These are phyloP conservation scores for Diddensiella santjacobensis DNA, from an alignment of 805 yeast genomes.

Conservation along the genomic window DNA sequence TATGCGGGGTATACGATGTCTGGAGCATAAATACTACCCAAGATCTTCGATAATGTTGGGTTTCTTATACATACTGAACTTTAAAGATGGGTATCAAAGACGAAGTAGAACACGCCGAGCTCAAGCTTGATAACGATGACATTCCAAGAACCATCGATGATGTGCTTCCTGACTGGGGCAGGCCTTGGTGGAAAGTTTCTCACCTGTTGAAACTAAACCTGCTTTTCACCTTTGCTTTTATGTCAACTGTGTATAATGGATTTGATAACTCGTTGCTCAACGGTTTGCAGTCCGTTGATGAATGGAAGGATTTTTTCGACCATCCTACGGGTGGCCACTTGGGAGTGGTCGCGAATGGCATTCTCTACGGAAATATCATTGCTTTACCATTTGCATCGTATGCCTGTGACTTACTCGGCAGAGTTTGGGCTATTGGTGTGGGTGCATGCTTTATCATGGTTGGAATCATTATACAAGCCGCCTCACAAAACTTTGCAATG, in stretches of 20 bases:
- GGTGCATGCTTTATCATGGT: not conserved
- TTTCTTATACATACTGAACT: too few relatives aligned
- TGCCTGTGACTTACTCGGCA: constrained; percentile 45
- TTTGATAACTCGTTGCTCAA: constrained; percentile 18
- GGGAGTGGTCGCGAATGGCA: constrained; percentile 8
- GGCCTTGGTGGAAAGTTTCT: constrained; percentile 1
- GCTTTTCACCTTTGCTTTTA: constrained; percentile 11
- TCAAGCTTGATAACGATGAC: too few relatives aligned
- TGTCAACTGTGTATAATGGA: constrained; percentile 9
- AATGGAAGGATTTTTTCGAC: constrained; percentile 14
- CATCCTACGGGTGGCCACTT: constrained; percentile 14
- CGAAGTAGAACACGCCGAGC: too few relatives aligned
- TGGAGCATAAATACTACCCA: too few relatives aligned
- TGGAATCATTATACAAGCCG: not conserved
- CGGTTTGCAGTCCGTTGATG: constrained; percentile 24
- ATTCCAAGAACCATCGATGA: too few relatives aligned
- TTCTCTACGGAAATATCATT: constrained; percentile 45
- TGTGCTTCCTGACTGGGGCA: too few relatives aligned
- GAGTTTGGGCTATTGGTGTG: not conserved
- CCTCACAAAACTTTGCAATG: not conserved
- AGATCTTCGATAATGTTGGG: too few relatives aligned
- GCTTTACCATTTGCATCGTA: constrained; percentile 63
- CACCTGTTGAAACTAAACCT: constrained; percentile 17
- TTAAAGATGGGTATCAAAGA: too few relatives aligned
- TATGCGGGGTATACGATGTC: too few relatives aligned